phyloP scores from a whole-genome alignment of 225 moss, liverwort and hornwort genomes.

The Ulota crispa region DNA sequence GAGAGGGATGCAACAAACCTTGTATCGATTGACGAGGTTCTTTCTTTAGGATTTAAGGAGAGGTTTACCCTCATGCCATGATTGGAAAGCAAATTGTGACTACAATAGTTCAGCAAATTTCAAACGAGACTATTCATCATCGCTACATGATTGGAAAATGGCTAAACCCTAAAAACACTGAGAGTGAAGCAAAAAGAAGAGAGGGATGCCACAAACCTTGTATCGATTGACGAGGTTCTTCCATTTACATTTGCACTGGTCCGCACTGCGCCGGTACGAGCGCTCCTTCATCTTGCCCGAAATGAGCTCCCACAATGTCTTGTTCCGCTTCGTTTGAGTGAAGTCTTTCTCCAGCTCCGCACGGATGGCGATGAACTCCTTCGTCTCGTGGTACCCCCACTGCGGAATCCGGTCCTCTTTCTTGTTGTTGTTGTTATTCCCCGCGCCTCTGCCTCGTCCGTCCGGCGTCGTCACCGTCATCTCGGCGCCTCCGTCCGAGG shows the following conservation, averaged over 20 bases:
- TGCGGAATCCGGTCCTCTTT: slow-evolving; percentile 98
- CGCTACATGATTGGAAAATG: background rate
- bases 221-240: slow-evolving; percentile 98
- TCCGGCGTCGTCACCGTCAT: slow-evolving; percentile 48
- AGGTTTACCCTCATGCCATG: too few relatives aligned
- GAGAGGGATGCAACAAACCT: too few relatives aligned
- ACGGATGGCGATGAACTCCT: slow-evolving; percentile 89
- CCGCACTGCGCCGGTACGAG: slow-evolving; percentile 82
- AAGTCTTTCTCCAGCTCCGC: slow-evolving; percentile 98
- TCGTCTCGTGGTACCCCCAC: slow-evolving; percentile 93
- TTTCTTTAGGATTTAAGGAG: too few relatives aligned
- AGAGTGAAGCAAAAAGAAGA: too few relatives aligned
- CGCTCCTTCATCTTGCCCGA: slow-evolving; percentile 99
- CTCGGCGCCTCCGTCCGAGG: slow-evolving; percentile 31
- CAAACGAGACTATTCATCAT: background rate
- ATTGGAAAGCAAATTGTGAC: background rate
- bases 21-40: too few relatives aligned
- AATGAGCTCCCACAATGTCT: slow-evolving; percentile 97
- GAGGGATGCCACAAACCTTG: slow-evolving; percentile 61
- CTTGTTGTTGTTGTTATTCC: slow-evolving; percentile 35
- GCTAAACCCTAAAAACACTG: too few relatives aligned
- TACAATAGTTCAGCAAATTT: background rate
- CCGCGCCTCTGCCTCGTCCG: slow-evolving; percentile 41
- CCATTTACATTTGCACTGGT: slow-evolving; percentile 99
- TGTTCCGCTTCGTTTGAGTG: slow-evolving; percentile 95